Evolutionary conservation across 225 moss, liverwort and hornwort genomes (phyloP).

Genomic region (Takakia lepidozioides): DNA sequence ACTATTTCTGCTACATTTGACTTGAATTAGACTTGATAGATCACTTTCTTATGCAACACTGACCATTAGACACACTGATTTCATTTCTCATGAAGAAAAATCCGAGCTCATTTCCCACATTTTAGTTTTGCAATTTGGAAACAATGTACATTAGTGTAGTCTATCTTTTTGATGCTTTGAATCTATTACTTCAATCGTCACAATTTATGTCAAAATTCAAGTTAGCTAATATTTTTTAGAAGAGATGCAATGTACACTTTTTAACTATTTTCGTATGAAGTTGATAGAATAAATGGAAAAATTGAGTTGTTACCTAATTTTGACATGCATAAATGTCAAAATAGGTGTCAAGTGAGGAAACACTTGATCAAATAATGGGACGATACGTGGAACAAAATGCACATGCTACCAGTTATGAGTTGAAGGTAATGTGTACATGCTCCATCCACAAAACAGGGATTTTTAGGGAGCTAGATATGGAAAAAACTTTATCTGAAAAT

Average conservation of each 20-base stretch:
- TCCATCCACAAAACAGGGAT: neutral
- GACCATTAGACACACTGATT: no score
- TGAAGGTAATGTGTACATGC: neutral
- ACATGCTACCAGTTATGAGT: constrained; percentile 5
- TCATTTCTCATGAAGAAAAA: no score
- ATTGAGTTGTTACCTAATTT: neutral
- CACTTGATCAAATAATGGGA: constrained; percentile 4
- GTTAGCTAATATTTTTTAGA: no score
- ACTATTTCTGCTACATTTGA: no score
- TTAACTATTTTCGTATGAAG: no score
- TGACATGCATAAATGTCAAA: neutral
- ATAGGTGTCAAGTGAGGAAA: constrained; percentile 10
- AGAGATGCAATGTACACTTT: no score
- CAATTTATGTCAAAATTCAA: neutral
- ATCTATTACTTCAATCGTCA: neutral
- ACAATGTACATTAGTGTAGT: no score
- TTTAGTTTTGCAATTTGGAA: no score
- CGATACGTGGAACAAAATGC: constrained; percentile 7
- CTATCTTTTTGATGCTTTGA: neutral
- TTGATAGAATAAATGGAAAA: no score
- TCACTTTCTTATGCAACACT: no score
- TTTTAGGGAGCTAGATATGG: constrained; percentile 5
- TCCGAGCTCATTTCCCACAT: no score
- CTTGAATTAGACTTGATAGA: no score
- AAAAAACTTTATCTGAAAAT: constrained; percentile 8